Base-by-base conservation (phyloP, 768 basidiomycete genomes). In the Xerocomus potaroensis region DNA sequence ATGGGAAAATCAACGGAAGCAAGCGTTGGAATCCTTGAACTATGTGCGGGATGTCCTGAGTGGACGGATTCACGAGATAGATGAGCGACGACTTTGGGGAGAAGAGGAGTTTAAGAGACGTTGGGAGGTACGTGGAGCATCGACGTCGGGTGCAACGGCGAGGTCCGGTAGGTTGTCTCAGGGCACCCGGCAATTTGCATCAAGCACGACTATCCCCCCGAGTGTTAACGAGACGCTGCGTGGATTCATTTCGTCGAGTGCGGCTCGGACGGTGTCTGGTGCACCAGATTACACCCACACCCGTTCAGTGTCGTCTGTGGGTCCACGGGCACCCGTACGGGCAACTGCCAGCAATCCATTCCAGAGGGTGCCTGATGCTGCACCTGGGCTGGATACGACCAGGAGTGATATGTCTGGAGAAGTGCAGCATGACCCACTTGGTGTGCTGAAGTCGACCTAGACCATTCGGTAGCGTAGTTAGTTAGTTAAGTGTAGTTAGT, bases 11-110 rank as follows among this genome's bases (percentile, higher is more conserved):
- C 62, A 63, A 50, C 74, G 69, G 48, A 67, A 66, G 18, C 85
- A 89, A 61, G 85, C 90, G 0, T 61, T 92, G 40, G 86, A 89
- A 57, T 81, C 83, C 10, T 69, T 92, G 31, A 73, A 84, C 10
- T 87, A 91, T 65, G 82, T 90, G 47, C 74, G 86, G 51, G 89
- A 91, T 53, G 72, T 89, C 14, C 68, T 92, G 32, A 72, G 77
- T 49, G 78, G 80, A 29, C 72, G 72, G 45, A 65, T 71, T 9
- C 65, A 65, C 23, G 69, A 74, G 21, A 61, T 91, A 35, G 88
- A 91, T 18, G 81, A 84, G 33, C 80, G 80, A 22, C 74, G 83
- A 39, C 68, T 91, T 33, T 68, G 81, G 45, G 77, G 81, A 27
- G 83, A 81, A 50, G 72, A 68, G 44, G 75, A 76, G 35, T 61